A percentile compares a stretch with the other conserved stretches of the same genome.
Conservation (phyloP, 2,329 filamentous ascomycete species). For the Coniella lustricola region DNA sequence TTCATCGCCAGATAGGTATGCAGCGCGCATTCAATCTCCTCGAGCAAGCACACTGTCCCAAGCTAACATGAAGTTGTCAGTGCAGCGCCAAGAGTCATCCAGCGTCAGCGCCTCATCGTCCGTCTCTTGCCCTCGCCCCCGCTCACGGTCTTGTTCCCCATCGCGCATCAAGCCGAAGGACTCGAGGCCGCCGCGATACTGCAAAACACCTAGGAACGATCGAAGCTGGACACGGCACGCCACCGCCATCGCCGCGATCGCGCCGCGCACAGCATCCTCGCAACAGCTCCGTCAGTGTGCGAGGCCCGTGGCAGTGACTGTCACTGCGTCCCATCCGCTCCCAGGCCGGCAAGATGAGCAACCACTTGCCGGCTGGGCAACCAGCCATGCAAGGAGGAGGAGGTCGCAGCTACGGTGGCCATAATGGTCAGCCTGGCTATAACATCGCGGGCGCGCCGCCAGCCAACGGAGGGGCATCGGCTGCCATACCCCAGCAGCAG, state of each 20-base stretch:
- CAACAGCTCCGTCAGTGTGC: slow-evolving; percentile 8
- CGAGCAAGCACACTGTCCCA: not conserved
- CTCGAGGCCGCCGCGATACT: not conserved
- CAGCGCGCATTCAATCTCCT: not conserved
- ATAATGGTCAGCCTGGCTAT: slow-evolving; percentile 9
- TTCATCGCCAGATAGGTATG: not conserved
- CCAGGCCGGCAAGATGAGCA: slow-evolving; percentile 71
- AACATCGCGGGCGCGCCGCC: slow-evolving; percentile 13
- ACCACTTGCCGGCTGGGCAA: slow-evolving; percentile 69
- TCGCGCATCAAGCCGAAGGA: not conserved
- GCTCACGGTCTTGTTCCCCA: not conserved
- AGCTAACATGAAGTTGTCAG: not conserved
- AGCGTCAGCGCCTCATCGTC: not conserved
- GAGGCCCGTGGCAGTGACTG: slow-evolving; percentile 21
- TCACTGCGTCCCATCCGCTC: slow-evolving; percentile 28
- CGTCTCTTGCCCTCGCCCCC: not conserved
- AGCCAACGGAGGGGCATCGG: slow-evolving; percentile 10
- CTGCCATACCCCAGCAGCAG: slow-evolving; percentile 6
- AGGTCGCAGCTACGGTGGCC: slow-evolving; percentile 1
- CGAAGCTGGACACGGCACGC: slow-evolving; percentile 3
- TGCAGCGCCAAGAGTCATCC: not conserved
- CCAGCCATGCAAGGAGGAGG: slow-evolving; percentile 41
- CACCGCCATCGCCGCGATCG: not conserved
- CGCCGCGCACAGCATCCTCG: not conserved
- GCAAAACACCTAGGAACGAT: not conserved